Conservation (phyloP, 352 stramenopile genomes). For the Globisporangium alternatum region DNA sequence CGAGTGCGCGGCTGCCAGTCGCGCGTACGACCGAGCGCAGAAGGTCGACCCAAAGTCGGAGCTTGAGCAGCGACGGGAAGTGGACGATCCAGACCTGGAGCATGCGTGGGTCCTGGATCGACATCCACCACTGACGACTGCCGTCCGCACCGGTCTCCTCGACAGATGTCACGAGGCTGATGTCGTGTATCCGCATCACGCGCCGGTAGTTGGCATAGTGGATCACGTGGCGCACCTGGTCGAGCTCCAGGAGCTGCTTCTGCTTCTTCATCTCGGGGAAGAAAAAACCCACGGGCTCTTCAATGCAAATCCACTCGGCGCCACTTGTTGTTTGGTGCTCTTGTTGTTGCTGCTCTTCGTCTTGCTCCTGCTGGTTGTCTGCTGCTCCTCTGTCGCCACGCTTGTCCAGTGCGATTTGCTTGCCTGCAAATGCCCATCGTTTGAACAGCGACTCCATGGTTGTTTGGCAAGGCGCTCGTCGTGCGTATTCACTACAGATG, state of each 20-base stretch:
- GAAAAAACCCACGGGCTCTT: conserved; percentile 52
- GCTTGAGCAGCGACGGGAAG: conserved; percentile 39
- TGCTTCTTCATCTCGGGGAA: conserved; percentile 37
- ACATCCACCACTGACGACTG: conserved; percentile 56
- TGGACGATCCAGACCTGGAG: conserved; percentile 67
- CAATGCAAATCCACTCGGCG: conserved; percentile 57
- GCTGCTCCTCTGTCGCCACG: conserved; percentile 9
- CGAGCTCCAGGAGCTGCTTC: conserved; percentile 46
- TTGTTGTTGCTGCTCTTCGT: conserved; percentile 13
- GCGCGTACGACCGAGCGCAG: conserved; percentile 34
- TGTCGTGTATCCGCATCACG: conserved; percentile 53
- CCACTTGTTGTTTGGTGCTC: conserved; percentile 19
- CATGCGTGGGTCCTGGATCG: conserved; percentile 46
- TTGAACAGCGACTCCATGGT: conserved; percentile 2
- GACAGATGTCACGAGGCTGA: conserved; percentile 56
- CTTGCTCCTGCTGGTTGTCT: conserved; percentile 18
- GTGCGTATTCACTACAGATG: neutral
- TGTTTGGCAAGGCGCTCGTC: neutral
- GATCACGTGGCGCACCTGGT: conserved; percentile 56
- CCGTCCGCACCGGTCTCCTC: conserved; percentile 37
- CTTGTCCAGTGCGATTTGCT: conserved; percentile 1
- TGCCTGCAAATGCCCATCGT: neutral
- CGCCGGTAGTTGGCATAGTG: conserved; percentile 53
- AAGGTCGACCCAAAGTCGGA: conserved; percentile 42
- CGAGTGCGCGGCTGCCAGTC: conserved; percentile 29